phyloP scores from a whole-genome alignment of 768 basidiomycete genomes.

The Suillus weaverae region DNA sequence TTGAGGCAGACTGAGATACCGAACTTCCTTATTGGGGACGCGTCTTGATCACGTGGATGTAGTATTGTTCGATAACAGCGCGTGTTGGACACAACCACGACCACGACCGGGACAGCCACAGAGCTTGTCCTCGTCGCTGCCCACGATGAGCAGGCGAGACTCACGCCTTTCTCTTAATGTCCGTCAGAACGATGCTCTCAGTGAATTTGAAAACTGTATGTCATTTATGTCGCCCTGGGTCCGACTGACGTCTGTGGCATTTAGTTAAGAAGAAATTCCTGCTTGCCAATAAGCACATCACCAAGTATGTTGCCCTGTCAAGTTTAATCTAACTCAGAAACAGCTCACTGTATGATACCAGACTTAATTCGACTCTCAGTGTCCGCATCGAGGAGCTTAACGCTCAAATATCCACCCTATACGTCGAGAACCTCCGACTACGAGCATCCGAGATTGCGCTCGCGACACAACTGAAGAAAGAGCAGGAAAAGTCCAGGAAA shows the following conservation, averaged over 20 bases:
- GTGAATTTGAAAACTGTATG: conserved; percentile 86
- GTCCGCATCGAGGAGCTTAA: conserved; percentile 84
- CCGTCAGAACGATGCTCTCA: conserved; percentile 76
- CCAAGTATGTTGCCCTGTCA: conserved; percentile 54
- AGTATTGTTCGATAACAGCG: conserved; percentile 36
- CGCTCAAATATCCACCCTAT: conserved; percentile 76
- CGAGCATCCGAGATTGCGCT: conserved; percentile 81
- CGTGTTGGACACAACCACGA: conserved; percentile 25
- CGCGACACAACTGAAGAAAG: conserved; percentile 72
- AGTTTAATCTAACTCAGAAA: conserved; percentile 5
- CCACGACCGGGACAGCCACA: conserved; percentile 22
- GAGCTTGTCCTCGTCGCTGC: conserved; percentile 17
- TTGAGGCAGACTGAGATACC: conserved; percentile 22
- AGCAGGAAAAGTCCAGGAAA: conserved; percentile 73
- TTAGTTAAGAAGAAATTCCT: conserved; percentile 92
- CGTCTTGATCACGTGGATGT: conserved; percentile 30
- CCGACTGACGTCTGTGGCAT: conserved; percentile 32
- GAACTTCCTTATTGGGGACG: conserved; percentile 18
- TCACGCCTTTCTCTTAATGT: conserved; percentile 50
- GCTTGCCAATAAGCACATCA: conserved; percentile 89
- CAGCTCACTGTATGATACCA: conserved; percentile 26
- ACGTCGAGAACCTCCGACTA: conserved; percentile 80
- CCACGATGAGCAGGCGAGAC: conserved; percentile 37
- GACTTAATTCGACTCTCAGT: conserved; percentile 84
- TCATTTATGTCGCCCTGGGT: conserved; percentile 21